These are phyloP conservation scores for Skeletonema costatum DNA, from an alignment of 108 stramenopile genomes.

Conservation along the genomic window DNA sequence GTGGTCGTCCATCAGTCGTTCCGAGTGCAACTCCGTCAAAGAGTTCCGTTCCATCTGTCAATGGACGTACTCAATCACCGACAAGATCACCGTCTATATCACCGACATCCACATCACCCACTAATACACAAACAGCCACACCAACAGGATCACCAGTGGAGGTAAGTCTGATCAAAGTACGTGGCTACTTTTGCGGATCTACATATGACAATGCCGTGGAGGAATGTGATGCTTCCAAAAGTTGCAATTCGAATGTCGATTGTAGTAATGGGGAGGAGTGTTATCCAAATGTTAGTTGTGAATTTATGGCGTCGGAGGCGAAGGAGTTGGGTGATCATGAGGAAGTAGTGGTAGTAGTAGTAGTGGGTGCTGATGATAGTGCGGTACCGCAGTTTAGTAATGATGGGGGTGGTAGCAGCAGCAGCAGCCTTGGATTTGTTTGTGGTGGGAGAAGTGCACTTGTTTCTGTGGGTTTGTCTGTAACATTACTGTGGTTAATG, in stretches of 20 bases:
- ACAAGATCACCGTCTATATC: not conserved
- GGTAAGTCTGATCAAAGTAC: not conserved
- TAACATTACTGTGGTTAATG: not conserved
- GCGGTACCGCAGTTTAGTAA: not conserved
- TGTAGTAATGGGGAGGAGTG: not conserved
- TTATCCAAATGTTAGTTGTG: conserved; percentile 3
- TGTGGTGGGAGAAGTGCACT: not conserved
- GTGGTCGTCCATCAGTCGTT: no score
- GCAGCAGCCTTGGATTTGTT: not conserved
- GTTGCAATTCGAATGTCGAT: not conserved
- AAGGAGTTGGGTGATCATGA: not conserved
- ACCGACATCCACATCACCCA: not conserved
- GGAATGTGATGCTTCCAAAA: not conserved
- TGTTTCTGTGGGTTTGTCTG: not conserved
- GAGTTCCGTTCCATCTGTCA: not conserved
- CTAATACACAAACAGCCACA: not conserved
- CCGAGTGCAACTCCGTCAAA: not conserved
- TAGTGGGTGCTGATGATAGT: not conserved
- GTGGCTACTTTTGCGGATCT: conserved; percentile 1
- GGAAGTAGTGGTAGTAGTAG: not conserved
- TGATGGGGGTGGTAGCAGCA: not conserved
- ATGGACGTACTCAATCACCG: not conserved
- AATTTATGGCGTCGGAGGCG: not conserved
- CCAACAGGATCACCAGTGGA: not conserved
- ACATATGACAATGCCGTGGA: not conserved